Base-by-base conservation (phyloP, 2,329 filamentous ascomycete species). In the Colletotrichum endophyticum region DNA sequence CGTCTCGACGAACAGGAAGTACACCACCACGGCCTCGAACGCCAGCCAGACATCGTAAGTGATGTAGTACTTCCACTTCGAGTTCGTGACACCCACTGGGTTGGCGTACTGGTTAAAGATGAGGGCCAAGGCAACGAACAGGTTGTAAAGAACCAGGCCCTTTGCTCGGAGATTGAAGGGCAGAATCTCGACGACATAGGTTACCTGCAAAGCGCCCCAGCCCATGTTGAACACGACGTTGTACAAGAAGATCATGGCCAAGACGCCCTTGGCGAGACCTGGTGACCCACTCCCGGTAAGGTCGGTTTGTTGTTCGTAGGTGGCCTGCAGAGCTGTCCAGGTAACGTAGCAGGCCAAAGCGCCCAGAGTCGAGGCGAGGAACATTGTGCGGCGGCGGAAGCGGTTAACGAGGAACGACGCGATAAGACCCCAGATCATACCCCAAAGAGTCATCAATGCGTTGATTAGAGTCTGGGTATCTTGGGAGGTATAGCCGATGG, bases 141-240 rank as follows among this genome's bases (percentile, higher is more conserved):
- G 74, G 59, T 81, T 82, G 79, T 68, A 81, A 68, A 76, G 79
- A 49, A 83, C 81, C 49, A 84, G 78, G 8, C 84, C 85, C 72
- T 69, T 73, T 32, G 73, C 70, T 22, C 86, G 84, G 15, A 86
- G 79, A 22, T 81, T 80, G 75, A 81, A 87, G 0, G 85, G 85
- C 16, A 87, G 80, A 76, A 89, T 87, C 79, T 89, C 88, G 66
- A 86, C 84, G 16, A 83, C 82, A 79, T 88, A 89, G 19, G 83
- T 84, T 56, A 87, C 83, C 34, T 87, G 82, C 32, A 89, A 80
- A 66, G 84, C 83, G 49, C 83, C 83, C 82, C 83, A 87, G 70
- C 85, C 84, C 61, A 86, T 78, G 78, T 84, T 84, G 82, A 81
- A 81, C 19, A 77, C 75, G 66, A 81, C 79, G 70, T 81, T 81